phyloP scores from a whole-genome alignment of 257 asterid species.

The Nyctanthes arbortristis region DNA sequence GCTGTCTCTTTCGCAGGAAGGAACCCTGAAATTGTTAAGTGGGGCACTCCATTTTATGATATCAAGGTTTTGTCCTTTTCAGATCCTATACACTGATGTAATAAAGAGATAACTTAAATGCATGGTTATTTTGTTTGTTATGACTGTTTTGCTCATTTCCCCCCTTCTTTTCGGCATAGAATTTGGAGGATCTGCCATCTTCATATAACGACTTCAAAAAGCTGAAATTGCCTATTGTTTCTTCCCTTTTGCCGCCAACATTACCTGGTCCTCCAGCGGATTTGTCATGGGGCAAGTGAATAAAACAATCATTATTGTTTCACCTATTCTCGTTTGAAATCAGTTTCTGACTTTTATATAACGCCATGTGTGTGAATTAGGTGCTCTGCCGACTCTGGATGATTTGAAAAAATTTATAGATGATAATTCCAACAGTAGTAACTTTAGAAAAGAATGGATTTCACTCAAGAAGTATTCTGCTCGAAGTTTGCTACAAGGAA shows the following conservation, averaged over 20 bases:
- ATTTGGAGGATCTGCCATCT: constrained; percentile 59
- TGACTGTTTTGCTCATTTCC: not conserved
- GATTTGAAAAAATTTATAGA: constrained; percentile 50
- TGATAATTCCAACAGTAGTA: constrained; percentile 31
- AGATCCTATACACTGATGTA: not conserved
- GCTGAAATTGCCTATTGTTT: constrained; percentile 47
- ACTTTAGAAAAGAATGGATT: constrained; percentile 44
- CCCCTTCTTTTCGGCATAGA: constrained; percentile 35
- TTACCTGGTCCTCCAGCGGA: constrained; percentile 40
- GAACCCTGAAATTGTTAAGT: constrained; percentile 47
- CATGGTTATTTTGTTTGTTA: constrained; percentile 7
- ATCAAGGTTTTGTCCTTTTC: constrained; percentile 42
- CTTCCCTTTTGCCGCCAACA: constrained; percentile 48
- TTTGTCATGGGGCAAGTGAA: constrained; percentile 69
- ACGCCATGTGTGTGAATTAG: constrained; percentile 37
- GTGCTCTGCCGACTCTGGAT: constrained; percentile 61
- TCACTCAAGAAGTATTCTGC: constrained; percentile 39
- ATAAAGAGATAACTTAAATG: not conserved
- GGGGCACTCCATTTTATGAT: constrained; percentile 76
- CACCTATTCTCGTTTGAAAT: not conserved
- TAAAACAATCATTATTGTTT: constrained; percentile 3
- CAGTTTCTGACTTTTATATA: constrained; percentile 6
- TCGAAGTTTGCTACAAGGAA: constrained; percentile 40
- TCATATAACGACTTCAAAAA: constrained; percentile 64
- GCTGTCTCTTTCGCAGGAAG: constrained; percentile 34